Evolutionary conservation across 1,139 yeast genomes (phyloP).

Genomic region (Hansenula anomala): DNA sequence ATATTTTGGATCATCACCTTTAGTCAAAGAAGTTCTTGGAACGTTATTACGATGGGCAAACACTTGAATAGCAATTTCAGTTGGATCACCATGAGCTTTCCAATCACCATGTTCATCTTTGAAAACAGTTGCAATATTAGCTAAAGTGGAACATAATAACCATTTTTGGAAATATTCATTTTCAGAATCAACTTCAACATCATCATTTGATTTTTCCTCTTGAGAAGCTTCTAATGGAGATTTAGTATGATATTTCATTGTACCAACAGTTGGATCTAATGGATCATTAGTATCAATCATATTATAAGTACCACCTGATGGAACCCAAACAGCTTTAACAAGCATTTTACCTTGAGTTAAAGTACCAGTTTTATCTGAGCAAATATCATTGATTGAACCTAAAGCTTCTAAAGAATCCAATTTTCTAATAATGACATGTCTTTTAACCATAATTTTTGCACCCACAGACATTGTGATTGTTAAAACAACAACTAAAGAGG

Average conservation of each 20-base stretch:
- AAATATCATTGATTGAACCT: conserved; percentile 76
- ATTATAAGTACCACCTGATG: conserved; percentile 63
- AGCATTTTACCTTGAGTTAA: conserved; percentile 79
- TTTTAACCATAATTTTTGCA: conserved; percentile 69
- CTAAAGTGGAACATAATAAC: conserved; percentile 61
- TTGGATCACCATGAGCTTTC: conserved; percentile 83
- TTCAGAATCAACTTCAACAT: conserved; percentile 25
- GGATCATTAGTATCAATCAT: conserved; percentile 64
- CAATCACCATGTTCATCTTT: conserved; percentile 39
- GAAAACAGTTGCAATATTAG: conserved; percentile 64
- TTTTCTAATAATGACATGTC: conserved; percentile 72
- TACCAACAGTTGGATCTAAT: conserved; percentile 68
- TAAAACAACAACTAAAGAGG: conserved; percentile 72
- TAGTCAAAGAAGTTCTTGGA: conserved; percentile 39
- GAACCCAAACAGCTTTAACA: conserved; percentile 69
- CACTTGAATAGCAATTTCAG: conserved; percentile 79
- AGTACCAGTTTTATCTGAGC: conserved; percentile 84
- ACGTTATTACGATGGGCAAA: conserved; percentile 50
- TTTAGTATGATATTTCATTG: conserved; percentile 35
- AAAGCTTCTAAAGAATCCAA: conserved; percentile 76
- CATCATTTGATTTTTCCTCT: conserved; percentile 22
- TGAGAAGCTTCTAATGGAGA: conserved; percentile 36
- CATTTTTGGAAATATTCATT: conserved; percentile 36
- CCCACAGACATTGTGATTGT: conserved; percentile 88
- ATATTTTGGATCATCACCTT: conserved; percentile 28